These are phyloP conservation scores for Chaetothyriales sp. DNA, from an alignment of 2,329 filamentous ascomycete species.

Conservation along the genomic window DNA sequence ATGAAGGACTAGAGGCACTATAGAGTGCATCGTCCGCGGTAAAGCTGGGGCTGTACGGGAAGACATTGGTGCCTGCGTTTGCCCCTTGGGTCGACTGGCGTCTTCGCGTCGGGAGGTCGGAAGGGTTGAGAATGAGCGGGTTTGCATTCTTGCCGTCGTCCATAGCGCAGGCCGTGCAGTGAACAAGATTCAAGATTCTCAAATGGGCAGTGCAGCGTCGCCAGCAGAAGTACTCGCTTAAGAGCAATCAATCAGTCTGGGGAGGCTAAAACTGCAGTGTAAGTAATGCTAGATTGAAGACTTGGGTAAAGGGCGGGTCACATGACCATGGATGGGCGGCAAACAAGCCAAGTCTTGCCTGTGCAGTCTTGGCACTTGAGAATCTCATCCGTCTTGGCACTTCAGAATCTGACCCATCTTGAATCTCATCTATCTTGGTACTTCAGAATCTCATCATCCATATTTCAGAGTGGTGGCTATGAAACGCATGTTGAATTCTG, in stretches of 20 bases:
- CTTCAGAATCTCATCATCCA: too few species aligned
- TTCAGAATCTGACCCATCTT: too few species aligned
- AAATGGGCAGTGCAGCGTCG: too few species aligned
- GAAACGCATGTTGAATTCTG: neutral
- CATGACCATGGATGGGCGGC: neutral
- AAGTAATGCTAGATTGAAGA: too few species aligned
- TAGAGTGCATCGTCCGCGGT: slow-evolving; percentile 35
- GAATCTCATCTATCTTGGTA: too few species aligned
- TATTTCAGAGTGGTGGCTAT: too few species aligned
- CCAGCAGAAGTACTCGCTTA: too few species aligned
- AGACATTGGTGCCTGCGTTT: slow-evolving; percentile 35
- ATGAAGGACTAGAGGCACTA: slow-evolving; percentile 22
- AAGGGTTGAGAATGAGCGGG: slow-evolving; percentile 77
- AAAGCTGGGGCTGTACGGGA: slow-evolving; percentile 27
- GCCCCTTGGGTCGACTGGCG: slow-evolving; percentile 31
- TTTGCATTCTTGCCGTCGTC: slow-evolving; percentile 54
- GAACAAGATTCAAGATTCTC: neutral
- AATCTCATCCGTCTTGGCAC: too few species aligned
- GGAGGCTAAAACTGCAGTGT: too few species aligned
- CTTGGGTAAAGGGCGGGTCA: too few species aligned
- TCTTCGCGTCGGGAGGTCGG: slow-evolving; percentile 73
- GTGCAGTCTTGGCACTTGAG: too few species aligned
- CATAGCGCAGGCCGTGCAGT: slow-evolving; percentile 2
- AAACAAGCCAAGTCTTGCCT: neutral
- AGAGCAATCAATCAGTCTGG: too few species aligned